Percentiles rank a stretch among this genome's conserved stretches.
These are phyloP conservation scores for Cladobotryum protrusum DNA, from an alignment of 2,329 filamentous ascomycete genomes.

Conservation along the genomic window DNA sequence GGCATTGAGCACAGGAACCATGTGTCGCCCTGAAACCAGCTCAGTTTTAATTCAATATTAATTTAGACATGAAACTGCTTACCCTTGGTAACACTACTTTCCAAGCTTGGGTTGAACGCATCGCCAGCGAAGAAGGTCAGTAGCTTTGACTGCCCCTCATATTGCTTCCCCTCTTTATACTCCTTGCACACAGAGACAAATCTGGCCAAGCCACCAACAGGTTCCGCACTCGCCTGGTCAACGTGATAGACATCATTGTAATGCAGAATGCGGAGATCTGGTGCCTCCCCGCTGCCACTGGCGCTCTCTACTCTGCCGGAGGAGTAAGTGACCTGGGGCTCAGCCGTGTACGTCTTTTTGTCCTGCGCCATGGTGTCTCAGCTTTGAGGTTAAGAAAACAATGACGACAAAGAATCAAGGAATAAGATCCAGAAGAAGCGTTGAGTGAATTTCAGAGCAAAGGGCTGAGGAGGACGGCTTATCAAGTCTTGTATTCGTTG, in stretches of 20 bases:
- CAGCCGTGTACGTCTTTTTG: slow-evolving; percentile 17
- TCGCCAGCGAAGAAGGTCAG: slow-evolving; percentile 86
- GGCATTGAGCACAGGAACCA: slow-evolving; percentile 78
- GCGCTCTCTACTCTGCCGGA: slow-evolving; percentile 13
- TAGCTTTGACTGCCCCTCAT: slow-evolving; percentile 55
- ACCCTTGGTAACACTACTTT: slow-evolving; percentile 86
- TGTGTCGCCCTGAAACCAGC: slow-evolving; percentile 57
- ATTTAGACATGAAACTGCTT: slow-evolving; percentile 13
- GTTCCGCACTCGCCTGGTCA: slow-evolving; percentile 67
- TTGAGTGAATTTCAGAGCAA: too few relatives aligned
- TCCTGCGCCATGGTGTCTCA: slow-evolving; percentile 1
- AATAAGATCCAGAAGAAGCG: not conserved
- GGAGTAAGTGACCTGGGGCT: slow-evolving; percentile 21
- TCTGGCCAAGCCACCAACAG: slow-evolving; percentile 71
- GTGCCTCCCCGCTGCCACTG: slow-evolving; percentile 23
- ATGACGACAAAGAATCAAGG: not conserved
- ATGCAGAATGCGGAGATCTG: slow-evolving; percentile 76
- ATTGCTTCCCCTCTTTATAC: slow-evolving; percentile 60
- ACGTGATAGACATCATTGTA: slow-evolving; percentile 95
- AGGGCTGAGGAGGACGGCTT: too few relatives aligned
- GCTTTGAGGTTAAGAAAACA: not conserved
- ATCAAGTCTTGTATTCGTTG: too few relatives aligned
- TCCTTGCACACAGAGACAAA: slow-evolving; percentile 75
- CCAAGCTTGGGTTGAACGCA: slow-evolving; percentile 85
- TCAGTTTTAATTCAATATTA: not conserved